Percentiles rank a stretch among this genome's conserved stretches.
phyloP scores from a whole-genome alignment of 805 yeast species.

The Suhomyces canberraensis region DNA sequence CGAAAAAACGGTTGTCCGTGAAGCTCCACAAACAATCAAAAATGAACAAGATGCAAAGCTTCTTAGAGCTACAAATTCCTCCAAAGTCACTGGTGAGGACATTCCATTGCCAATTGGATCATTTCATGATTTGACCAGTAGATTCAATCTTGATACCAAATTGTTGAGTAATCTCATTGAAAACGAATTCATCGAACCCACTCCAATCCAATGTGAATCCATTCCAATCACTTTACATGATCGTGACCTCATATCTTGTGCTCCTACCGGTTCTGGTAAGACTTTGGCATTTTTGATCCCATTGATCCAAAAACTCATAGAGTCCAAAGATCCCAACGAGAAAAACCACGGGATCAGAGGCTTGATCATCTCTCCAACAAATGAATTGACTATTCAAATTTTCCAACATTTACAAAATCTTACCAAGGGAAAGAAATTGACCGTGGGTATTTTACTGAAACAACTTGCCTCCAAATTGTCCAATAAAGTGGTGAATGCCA shows the following conservation, averaged over 20 bases:
- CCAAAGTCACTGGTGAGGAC: constrained; percentile 80
- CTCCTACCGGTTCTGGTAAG: constrained; percentile 98
- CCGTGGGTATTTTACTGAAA: constrained; percentile 65
- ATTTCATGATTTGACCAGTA: constrained; percentile 70
- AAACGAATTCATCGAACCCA: constrained; percentile 78
- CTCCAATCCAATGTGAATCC: constrained; percentile 89
- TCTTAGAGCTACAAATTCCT: constrained; percentile 57
- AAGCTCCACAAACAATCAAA: constrained; percentile 44
- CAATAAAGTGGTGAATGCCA: constrained; percentile 54
- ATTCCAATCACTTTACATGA: constrained; percentile 69
- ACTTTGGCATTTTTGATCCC: constrained; percentile 90
- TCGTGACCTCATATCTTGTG: constrained; percentile 86
- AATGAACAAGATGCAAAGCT: constrained; percentile 56
- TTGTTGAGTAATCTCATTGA: constrained; percentile 62
- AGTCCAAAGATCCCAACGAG: constrained; percentile 19
- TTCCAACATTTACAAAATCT: constrained; percentile 63
- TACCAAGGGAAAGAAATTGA: constrained; percentile 53
- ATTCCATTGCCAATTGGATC: constrained; percentile 89
- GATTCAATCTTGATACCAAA: constrained; percentile 62
- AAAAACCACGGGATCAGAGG: constrained; percentile 61
- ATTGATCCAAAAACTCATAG: constrained; percentile 51
- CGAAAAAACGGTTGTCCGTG: constrained; percentile 25
- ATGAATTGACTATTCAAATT: constrained; percentile 88
- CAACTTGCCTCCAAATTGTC: constrained; percentile 66
- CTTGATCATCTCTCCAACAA: constrained; percentile 86